Evolutionary conservation across 306 rosid species (phyloP), one percentile per base, ranked within the genome.

Genomic region (Morella rubra): DNA sequence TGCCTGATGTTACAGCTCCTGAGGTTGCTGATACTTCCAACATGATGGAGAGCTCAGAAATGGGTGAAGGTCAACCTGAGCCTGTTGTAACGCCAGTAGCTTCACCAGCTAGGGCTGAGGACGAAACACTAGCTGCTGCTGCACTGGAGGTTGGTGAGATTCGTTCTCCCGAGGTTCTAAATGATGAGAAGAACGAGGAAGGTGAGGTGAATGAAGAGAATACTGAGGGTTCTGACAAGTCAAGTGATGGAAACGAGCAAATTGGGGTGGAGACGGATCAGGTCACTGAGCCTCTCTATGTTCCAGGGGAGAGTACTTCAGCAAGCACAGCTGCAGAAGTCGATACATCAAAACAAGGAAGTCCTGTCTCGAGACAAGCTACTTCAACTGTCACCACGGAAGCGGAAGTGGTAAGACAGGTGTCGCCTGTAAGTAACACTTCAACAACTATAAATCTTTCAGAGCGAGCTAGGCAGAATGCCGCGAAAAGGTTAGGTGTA

Each of bases 161-260:
- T 20, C 86, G 83, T 77, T 86, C 90, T 61, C 93, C 88, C 0
- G 96, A 90, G 61, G 68, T 76, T 51, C 84, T 83, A 47, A 79
- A 76, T 50, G 97, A 94, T 52, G 98, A 87, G 50, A 93, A 90
- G 80, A 87, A 76, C 73, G 93, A 87, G 19, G 96, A 86, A 40
- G 86, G 86, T 73, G 95, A 92, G 50, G 76, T 69, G 73, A 87
- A 71, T 64, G 99, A 92, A 66, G 97, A 92, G 79, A 81, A 86
- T 55, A 88, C 86, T 5, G 97, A 92, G 82, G 86, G 77, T 74
- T 80, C 93, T n/a, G 96, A 94, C 11, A 91, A 90, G 75, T 75
- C 91, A 32, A 77, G 76, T 58, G 93, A 91, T 73, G 86, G 79
- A 51, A 89, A 70, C 6, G 93, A 89, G 50, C 87, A 82, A 41